Percentiles rank a stretch among this genome's conserved stretches.
Evolutionary conservation across 768 basidiomycete species (phyloP).

Genomic region (Xerocomellus chrysenteron): DNA sequence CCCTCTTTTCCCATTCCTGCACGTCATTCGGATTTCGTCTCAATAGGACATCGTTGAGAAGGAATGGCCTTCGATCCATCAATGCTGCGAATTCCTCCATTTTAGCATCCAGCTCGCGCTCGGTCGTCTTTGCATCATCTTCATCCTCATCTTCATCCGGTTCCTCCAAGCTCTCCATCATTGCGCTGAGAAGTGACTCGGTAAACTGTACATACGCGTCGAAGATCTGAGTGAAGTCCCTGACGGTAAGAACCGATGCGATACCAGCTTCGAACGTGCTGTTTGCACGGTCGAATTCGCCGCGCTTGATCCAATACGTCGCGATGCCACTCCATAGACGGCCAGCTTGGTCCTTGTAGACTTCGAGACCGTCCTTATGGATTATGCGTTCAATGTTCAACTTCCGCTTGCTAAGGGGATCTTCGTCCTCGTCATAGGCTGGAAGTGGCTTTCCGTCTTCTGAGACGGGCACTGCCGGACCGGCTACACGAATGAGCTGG

Average conservation of each 20-base stretch:
- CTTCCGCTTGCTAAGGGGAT: slow-evolving; percentile 64
- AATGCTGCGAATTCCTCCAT: slow-evolving; percentile 94
- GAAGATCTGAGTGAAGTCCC: slow-evolving; percentile 98
- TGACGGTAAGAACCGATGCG: slow-evolving; percentile 80
- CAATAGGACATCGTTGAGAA: slow-evolving; percentile 92
- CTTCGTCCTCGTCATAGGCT: slow-evolving; percentile 79
- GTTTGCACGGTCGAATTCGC: slow-evolving; percentile 90
- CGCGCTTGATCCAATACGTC: slow-evolving; percentile 98
- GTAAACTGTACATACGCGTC: slow-evolving; percentile 95
- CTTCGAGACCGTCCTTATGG: slow-evolving; percentile 75
- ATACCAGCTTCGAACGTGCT: slow-evolving; percentile 87
- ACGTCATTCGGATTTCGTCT: slow-evolving; percentile 96
- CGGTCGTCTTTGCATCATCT: slow-evolving; percentile 72
- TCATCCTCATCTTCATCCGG: slow-evolving; percentile 79
- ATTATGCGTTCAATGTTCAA: slow-evolving; percentile 89
- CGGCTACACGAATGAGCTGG: slow-evolving; percentile 69
- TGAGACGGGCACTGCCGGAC: slow-evolving; percentile 55
- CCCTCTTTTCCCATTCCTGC: slow-evolving; percentile 98
- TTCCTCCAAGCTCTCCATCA: slow-evolving; percentile 84
- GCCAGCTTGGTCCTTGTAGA: slow-evolving; percentile 97
- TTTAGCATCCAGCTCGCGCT: slow-evolving; percentile 78
- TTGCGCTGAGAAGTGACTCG: slow-evolving; percentile 81
- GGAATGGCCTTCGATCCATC: slow-evolving; percentile 93
- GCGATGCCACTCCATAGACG: slow-evolving; percentile 94
- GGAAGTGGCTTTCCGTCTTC: slow-evolving; percentile 49